phyloP scores from a whole-genome alignment of 768 basidiomycete genomes.

The Mycena polygramma region DNA sequence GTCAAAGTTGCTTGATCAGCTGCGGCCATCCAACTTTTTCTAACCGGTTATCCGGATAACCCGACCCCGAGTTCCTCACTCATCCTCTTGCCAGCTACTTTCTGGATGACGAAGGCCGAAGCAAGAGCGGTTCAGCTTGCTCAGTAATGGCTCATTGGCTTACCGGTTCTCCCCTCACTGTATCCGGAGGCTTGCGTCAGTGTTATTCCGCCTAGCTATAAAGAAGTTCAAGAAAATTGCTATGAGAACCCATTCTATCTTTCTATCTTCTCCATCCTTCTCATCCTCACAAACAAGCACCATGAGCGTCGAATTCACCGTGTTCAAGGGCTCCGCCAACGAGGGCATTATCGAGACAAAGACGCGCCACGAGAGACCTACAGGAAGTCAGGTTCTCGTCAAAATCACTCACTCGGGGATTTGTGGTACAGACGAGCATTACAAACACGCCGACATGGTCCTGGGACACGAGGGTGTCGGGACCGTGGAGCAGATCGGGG shows the following conservation, averaged over 20 bases:
- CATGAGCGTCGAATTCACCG: constrained; percentile 37
- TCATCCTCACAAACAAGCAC: neutral
- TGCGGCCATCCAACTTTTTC: too few species aligned
- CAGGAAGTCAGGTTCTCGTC: constrained; percentile 45
- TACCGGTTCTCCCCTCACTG: too few species aligned
- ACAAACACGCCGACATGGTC: constrained; percentile 46
- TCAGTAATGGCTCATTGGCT: too few species aligned
- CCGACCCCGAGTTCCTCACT: too few species aligned
- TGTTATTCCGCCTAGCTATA: neutral
- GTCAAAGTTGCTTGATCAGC: too few species aligned
- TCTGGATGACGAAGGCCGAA: too few species aligned
- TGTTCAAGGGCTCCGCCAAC: constrained; percentile 47
- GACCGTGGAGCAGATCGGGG: constrained; percentile 26
- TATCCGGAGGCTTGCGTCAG: too few species aligned
- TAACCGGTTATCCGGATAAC: too few species aligned
- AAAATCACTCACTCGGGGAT: constrained; percentile 48
- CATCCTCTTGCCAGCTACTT: too few species aligned
- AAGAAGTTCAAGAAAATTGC: neutral
- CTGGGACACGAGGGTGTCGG: constrained; percentile 45
- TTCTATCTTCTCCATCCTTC: neutral
- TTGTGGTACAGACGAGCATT: constrained; percentile 56
- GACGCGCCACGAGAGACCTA: constrained; percentile 38
- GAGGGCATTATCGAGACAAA: constrained; percentile 23
- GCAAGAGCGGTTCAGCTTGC: too few species aligned
- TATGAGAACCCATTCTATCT: neutral